phyloP scores from a whole-genome alignment of 2,329 filamentous ascomycete species.

The Colletotrichum sp. region DNA sequence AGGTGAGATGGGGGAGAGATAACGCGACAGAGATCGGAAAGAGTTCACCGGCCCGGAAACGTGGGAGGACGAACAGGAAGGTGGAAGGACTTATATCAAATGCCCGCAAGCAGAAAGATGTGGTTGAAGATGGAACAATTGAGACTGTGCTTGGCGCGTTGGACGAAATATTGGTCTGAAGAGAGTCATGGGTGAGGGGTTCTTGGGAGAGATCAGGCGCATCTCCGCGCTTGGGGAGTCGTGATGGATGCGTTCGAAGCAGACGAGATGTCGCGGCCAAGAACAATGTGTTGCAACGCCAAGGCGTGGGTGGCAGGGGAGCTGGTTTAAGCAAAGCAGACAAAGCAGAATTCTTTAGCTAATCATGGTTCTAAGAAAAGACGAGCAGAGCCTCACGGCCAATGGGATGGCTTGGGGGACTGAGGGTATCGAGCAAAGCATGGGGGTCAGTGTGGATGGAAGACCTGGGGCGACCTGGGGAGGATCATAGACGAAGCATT shows the following conservation, averaged over 20 bases:
- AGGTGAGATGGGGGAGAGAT: background rate
- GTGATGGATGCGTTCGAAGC: slow-evolving; percentile 12
- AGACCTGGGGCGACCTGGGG: background rate
- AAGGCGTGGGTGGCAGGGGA: slow-evolving; percentile 2
- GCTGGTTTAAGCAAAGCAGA: background rate
- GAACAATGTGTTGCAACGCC: slow-evolving; percentile 10
- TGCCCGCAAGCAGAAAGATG: background rate
- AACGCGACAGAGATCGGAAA: slow-evolving; percentile 2
- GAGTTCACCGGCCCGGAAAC: background rate
- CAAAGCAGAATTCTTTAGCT: background rate
- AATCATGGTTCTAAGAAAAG: background rate
- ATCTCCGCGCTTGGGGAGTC: background rate
- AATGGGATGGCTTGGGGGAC: background rate
- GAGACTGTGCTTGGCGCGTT: background rate
- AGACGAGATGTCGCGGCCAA: slow-evolving; percentile 11
- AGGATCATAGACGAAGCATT: background rate
- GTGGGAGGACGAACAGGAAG: background rate
- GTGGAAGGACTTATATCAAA: slow-evolving; percentile 6
- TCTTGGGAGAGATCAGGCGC: slow-evolving; percentile 1
- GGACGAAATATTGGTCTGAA: background rate
- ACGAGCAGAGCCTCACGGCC: background rate
- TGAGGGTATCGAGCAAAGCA: background rate
- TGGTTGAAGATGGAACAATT: background rate
- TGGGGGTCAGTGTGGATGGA: slow-evolving; percentile 3
- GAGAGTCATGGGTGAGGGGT: background rate